A percentile compares a stretch with the other conserved stretches of the same genome.
Evolutionary conservation across 2,329 filamentous ascomycete genomes (phyloP).

Genomic region (Aspergillus intermedius): DNA sequence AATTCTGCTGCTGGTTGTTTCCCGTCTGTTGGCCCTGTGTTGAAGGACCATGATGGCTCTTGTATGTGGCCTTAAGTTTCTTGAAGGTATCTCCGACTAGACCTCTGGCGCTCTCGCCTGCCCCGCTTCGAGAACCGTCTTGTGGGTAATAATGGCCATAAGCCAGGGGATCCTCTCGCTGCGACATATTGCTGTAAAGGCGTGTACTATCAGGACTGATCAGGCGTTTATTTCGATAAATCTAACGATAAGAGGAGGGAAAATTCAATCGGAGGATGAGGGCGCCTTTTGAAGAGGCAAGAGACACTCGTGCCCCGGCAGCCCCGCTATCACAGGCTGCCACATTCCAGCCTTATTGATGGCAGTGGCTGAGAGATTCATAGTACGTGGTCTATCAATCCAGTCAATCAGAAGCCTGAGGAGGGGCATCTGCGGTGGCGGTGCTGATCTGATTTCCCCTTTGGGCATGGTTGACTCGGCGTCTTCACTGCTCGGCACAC

Average conservation of each 20-base stretch:
- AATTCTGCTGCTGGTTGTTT: slow-evolving; percentile 12
- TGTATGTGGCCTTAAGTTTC: slow-evolving; percentile 39
- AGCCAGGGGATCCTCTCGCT: slow-evolving; percentile 47
- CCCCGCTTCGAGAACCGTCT: slow-evolving; percentile 25
- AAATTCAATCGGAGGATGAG: not conserved
- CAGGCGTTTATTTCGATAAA: not conserved
- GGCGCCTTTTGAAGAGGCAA: not conserved
- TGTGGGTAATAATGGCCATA: slow-evolving; percentile 46
- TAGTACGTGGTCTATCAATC: too few relatives aligned
- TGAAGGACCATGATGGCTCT: slow-evolving; percentile 15
- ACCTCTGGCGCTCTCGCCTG: slow-evolving; percentile 41
- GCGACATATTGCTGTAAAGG: slow-evolving; percentile 23
- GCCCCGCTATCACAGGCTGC: slow-evolving; percentile 1
- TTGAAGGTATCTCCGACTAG: slow-evolving; percentile 48
- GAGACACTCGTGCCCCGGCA: not conserved
- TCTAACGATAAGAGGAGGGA: not conserved
- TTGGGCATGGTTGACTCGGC: too few relatives aligned
- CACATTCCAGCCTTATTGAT: not conserved
- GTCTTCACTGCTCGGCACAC: too few relatives aligned
- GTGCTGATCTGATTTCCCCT: too few relatives aligned
- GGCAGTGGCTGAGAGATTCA: not conserved
- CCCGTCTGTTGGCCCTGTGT: slow-evolving; percentile 11
- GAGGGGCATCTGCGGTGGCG: too few relatives aligned
- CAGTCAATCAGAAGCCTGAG: too few relatives aligned
- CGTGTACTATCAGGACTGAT: not conserved